Percentiles rank a stretch among this genome's conserved stretches.
Conservation (phyloP, 2,329 filamentous ascomycete species). For the Stylonectria norvegica region DNA sequence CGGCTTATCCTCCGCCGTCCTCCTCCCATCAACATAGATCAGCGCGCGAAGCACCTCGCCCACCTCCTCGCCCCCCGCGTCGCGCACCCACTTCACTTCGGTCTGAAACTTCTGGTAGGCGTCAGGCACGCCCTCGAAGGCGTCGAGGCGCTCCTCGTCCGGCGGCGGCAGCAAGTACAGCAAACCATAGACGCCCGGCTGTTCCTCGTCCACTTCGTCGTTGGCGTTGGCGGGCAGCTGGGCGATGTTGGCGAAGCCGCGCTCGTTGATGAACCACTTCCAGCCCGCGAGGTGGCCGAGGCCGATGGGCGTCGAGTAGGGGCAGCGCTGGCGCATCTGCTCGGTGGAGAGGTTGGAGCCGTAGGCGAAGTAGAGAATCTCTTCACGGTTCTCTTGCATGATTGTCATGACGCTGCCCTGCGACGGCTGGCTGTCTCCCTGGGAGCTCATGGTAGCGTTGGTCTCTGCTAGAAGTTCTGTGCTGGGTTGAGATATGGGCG, state of each 20-base stretch:
- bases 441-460: conserved; percentile 27
- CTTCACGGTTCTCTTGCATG: conserved; percentile 33
- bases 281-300: conserved; percentile 55
- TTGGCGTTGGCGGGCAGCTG: conserved; percentile 17
- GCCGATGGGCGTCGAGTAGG: conserved; percentile 51
- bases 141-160: conserved; percentile 53
- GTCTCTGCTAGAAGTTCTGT: no score
- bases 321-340: conserved; percentile 64
- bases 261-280: conserved; percentile 63
- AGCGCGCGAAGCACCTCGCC: conserved; percentile 40
- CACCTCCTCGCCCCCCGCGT: conserved; percentile 19
- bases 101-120: conserved; percentile 53
- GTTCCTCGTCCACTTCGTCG: conserved; percentile 2
- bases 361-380: conserved; percentile 64
- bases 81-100: conserved; percentile 31
- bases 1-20: conserved; percentile 39
- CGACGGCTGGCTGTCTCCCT: conserved; percentile 33
- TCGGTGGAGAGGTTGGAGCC: conserved; percentile 65
- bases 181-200: conserved; percentile 51
- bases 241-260: conserved; percentile 68
- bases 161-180: conserved; percentile 48
- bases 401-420: conserved; percentile 36
- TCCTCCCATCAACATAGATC: conserved; percentile 56
- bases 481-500: no score
- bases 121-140: conserved; percentile 60